phyloP scores from a whole-genome alignment of 129 eudicot species.

The Tagetes erecta region DNA sequence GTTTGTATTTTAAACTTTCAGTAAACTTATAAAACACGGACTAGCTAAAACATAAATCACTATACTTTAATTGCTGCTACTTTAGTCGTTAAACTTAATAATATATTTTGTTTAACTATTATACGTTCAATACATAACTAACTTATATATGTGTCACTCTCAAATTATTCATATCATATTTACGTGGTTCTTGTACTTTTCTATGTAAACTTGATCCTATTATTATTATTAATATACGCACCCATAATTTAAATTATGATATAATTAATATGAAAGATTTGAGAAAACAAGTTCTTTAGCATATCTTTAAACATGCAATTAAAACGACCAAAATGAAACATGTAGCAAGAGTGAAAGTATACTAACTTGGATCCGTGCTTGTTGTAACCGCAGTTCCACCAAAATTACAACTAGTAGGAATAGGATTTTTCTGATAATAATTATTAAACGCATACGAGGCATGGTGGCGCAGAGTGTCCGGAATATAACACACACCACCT shows the following conservation, averaged over 20 bases:
- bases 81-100: not conserved
- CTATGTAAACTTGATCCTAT: not conserved
- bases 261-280: not conserved
- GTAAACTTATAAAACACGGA: not conserved
- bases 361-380: slow-evolving; percentile 87
- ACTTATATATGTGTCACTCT: not conserved
- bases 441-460: slow-evolving; percentile 91
- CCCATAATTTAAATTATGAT: no score
- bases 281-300: not conserved
- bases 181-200: not conserved
- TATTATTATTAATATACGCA: no score
- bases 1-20: no score
- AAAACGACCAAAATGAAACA: not conserved
- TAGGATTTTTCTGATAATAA: slow-evolving; percentile 90
- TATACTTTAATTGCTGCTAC: not conserved
- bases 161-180: not conserved
- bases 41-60: not conserved
- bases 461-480: slow-evolving; percentile 67
- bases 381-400: slow-evolving; percentile 86
- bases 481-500: slow-evolving; percentile 62
- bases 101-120: not conserved
- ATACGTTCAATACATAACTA: not conserved
- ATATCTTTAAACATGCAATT: not conserved
- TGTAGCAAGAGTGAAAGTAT: not conserved
- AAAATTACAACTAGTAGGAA: slow-evolving; percentile 88